Base-by-base conservation (phyloP, 495 filamentous ascomycete species). In the Aspergillus ostianus region DNA sequence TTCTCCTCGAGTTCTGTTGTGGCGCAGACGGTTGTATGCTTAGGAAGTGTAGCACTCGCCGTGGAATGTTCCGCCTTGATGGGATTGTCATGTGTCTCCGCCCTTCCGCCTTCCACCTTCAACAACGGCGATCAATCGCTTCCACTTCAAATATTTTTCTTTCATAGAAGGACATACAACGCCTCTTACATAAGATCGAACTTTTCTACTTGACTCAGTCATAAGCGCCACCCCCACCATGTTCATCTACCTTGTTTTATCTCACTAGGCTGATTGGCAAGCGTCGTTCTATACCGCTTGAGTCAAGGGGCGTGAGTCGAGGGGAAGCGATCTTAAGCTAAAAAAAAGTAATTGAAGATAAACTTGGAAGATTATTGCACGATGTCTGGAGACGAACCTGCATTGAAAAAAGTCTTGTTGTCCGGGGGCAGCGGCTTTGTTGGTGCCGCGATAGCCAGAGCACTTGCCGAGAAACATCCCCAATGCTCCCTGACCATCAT, bases 351-450 rank as follows among this genome's bases (percentile, higher is more conserved):
- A 20, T 49, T 6, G 19, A 49, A 20, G n/a, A 48, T 19, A 19
- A 17, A 19, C 47, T 48, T 8, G 15, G 4, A 54, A 19, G 7
- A 4, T 21, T 13, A 1, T 21, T 27, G 51, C 55, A 47, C 46
- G 17, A 65, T 67, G 61, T 18, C 54, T 48, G 44, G n/a, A 61
- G 64, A 59, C 60, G 45, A 52, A 13, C 19, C 27, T 2, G 27
- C 57, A 10, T 53, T 73, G 10, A 63, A 58, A 27, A 71, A 64
- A 10, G 71, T 86, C 56, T 64, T 87, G 9, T 69, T 87, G 44
- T 83, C 84, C 36, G 84, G 83, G 19, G 84, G 84, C 49, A 73
- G 72, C 9, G 81, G 82, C 6, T 82, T 83, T 64, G 70, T 84
- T 17, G 80, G 80, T 32, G 69, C 73, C 36, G 73, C 73, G 19